Base-by-base conservation (phyloP, 2,329 filamentous ascomycete species). In the Claviceps pazoutovae region DNA sequence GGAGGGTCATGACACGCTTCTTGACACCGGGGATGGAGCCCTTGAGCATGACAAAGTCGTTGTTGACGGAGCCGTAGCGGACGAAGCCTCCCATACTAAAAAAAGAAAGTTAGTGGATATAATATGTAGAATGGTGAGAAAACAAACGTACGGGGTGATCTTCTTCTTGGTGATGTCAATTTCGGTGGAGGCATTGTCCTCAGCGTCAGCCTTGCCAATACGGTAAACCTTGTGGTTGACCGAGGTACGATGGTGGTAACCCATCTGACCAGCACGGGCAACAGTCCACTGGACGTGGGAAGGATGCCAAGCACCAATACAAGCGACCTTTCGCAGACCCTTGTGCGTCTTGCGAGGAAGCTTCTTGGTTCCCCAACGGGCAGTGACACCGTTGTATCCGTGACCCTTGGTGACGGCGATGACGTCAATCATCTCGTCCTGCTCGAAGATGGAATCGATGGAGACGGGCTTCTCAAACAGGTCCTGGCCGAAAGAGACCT, bases 161-260 rank as follows among this genome's bases (percentile, higher is more conserved):
- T 81, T 84, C 87, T 98, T 98, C 86, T 96, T 96, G 78, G 90
- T 94, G 70, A 95, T 82, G 70, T 98, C 93, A 69, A 91, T 83
- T 60, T 96, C 88, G 61, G 93, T 98, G 54, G 91, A 86, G 65
- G 88, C 93, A 76, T 89, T 96, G 73, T 84, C 84, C 70, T 93
- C 88, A 66, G 93, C 88, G 61, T 80, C 79, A 66, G 81, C 91
- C 84, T 93, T 94, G 71, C 91, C 93, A 64, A 98, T 87, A 64
- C 93, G 88, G 88, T 97, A 98, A 71, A 98, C 76, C 87, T 98
- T 98, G 88, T 98, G 93, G 87, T 98, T 98, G 80, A 93, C 87
- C 59, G 93, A 97, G 69, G 93, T 98, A 86, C 93, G 90, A 80
- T 98, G 93, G 75, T 98, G 93, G 85, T 98, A 98, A 82, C 93